phyloP scores from a whole-genome alignment of 164 flowering plant genomes.

The Vitis labrusca region DNA sequence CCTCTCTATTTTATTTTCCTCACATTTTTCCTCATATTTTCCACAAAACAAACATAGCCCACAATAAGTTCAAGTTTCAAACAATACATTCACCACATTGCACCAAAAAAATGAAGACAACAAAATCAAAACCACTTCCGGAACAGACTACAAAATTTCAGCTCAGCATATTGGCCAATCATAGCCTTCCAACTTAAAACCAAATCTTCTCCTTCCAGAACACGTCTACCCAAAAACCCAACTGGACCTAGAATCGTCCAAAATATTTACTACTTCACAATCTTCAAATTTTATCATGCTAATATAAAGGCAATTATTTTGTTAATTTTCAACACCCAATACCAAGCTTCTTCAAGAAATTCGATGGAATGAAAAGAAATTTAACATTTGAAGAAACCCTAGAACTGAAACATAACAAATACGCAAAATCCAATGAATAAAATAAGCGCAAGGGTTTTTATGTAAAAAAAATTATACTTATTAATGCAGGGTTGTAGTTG shows the following conservation, averaged over 20 bases:
- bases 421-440: not conserved
- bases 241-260: not conserved
- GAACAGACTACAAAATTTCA: too few species aligned
- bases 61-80: too few species aligned
- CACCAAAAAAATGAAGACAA: not conserved
- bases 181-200: not conserved
- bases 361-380: not conserved
- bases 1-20: too few species aligned
- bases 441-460: not conserved
- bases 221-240: not conserved
- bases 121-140: not conserved
- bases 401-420: not conserved
- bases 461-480: conserved; percentile 19
- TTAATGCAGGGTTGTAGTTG: conserved; percentile 61
- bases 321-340: too few species aligned
- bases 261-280: not conserved
- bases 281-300: not conserved
- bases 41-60: too few species aligned
- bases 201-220: not conserved
- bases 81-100: too few species aligned
- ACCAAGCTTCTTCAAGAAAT: too few species aligned
- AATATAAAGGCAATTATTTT: too few species aligned
- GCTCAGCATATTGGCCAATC: not conserved
- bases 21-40: too few species aligned
- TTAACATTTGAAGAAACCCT: not conserved